phyloP scores from a whole-genome alignment of 2,329 filamentous ascomycete species.

The Phyllosticta citrichinensis region DNA sequence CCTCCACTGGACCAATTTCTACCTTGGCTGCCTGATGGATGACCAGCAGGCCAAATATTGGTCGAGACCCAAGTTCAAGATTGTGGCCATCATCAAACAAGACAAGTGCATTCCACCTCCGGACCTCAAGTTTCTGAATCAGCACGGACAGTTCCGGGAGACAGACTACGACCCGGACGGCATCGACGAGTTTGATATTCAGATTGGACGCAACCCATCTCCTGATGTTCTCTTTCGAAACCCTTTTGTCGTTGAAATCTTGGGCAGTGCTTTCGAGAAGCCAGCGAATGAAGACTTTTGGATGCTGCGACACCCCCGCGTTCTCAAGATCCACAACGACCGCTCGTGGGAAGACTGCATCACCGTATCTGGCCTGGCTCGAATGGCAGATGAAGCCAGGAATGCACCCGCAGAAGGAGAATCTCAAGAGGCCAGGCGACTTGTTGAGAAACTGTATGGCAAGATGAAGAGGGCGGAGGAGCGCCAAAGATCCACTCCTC shows the following conservation, averaged over 20 bases:
- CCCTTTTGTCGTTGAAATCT: slow-evolving; percentile 69
- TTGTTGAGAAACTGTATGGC: neutral
- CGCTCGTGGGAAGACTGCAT: slow-evolving; percentile 58
- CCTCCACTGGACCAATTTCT: slow-evolving; percentile 69
- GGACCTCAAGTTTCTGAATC: slow-evolving; percentile 35
- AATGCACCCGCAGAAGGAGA: slow-evolving; percentile 17
- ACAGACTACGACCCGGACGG: slow-evolving; percentile 18
- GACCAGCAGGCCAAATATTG: slow-evolving; percentile 44
- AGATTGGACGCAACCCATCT: slow-evolving; percentile 12
- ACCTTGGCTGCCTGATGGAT: slow-evolving; percentile 66
- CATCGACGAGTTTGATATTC: slow-evolving; percentile 9
- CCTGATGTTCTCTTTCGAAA: slow-evolving; percentile 51
- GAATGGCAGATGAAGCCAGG: slow-evolving; percentile 50
- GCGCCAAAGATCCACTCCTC: neutral
- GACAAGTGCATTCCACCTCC: slow-evolving; percentile 36
- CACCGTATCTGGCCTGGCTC: slow-evolving; percentile 60
- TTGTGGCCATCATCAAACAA: slow-evolving; percentile 48
- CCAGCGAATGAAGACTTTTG: slow-evolving; percentile 59
- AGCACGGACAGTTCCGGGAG: slow-evolving; percentile 29
- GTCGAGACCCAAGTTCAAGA: slow-evolving; percentile 49
- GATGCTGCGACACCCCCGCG: slow-evolving; percentile 64
- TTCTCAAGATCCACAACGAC: slow-evolving; percentile 70
- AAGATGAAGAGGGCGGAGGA: slow-evolving; percentile 5
- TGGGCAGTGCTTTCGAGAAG: slow-evolving; percentile 72
- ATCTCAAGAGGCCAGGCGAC: slow-evolving; percentile 6